Percentiles rank a stretch among this genome's conserved stretches.
Evolutionary conservation across 2,329 filamentous ascomycete genomes (phyloP).

Genomic region (Coniochaeta ligniaria): DNA sequence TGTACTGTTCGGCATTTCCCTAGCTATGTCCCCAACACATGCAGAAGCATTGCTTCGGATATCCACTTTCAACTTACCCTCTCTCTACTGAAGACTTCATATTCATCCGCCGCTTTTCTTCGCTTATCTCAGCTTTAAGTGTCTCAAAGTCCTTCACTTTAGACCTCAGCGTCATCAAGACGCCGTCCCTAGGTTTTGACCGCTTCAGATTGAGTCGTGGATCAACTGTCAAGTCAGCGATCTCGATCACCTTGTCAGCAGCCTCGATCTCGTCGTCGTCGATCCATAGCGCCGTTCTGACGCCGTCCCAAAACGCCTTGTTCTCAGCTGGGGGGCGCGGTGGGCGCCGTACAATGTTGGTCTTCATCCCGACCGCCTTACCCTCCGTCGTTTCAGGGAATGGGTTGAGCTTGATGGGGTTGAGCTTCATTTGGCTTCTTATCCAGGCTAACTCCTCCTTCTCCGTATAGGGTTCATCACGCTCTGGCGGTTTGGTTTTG

Average conservation of each 20-base stretch:
- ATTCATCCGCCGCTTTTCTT: background rate
- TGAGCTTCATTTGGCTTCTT: background rate
- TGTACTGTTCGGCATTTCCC: background rate
- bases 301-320: background rate
- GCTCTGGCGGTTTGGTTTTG: no score
- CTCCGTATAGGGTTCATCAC: no score
- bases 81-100: background rate
- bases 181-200: no score
- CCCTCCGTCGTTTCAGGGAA: background rate
- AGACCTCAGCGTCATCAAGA: no score
- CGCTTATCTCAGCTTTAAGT: background rate
- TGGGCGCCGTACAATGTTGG: background rate
- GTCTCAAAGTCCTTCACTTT: background rate
- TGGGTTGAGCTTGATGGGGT: background rate
- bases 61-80: background rate
- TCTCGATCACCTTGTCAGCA: no score
- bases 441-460: background rate
- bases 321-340: background rate
- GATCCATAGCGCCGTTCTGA: background rate
- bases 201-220: no score
- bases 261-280: background rate
- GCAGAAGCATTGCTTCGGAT: no score
- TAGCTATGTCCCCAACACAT: no score
- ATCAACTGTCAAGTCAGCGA: no score
- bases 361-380: background rate